A percentile compares a stretch with the other conserved stretches of the same genome.
phyloP scores from a whole-genome alignment of 1,284 basidiomycete genomes.

The Trichosporon sp. region DNA sequence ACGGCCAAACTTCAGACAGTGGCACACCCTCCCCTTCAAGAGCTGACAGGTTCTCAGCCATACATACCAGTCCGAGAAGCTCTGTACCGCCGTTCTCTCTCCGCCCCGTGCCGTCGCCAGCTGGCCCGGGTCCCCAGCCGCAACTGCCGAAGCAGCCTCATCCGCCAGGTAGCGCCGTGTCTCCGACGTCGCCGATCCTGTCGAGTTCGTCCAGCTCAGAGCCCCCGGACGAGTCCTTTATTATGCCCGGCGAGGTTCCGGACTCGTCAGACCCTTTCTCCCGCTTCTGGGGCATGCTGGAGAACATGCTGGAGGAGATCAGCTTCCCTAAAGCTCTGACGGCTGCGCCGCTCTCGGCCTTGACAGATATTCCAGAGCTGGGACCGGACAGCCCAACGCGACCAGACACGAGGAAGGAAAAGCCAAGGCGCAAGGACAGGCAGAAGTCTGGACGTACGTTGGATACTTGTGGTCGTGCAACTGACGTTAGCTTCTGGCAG shows the following conservation, averaged over 20 bases:
- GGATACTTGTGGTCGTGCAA: not conserved
- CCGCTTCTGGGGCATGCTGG: constrained; percentile 48
- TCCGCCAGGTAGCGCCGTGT: not conserved
- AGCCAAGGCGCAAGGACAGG: not conserved
- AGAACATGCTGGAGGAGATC: constrained; percentile 46
- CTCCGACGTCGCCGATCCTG: constrained; percentile 27
- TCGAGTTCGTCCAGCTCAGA: constrained; percentile 37
- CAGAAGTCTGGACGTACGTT: not conserved
- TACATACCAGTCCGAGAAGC: constrained; percentile 16
- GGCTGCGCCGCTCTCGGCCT: not conserved
- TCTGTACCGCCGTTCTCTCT: constrained; percentile 34
- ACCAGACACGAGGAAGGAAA: not conserved
- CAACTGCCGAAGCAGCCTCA: not conserved
- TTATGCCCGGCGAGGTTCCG: constrained; percentile 32
- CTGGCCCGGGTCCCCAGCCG: not conserved
- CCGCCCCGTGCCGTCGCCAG: constrained; percentile 20
- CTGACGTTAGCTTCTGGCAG: not conserved
- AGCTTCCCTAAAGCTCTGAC: constrained; percentile 40
- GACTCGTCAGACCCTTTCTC: constrained; percentile 45
- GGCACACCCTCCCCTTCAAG: too few relatives aligned
- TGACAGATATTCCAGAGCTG: not conserved
- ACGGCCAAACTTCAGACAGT: too few relatives aligned
- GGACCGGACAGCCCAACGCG: not conserved
- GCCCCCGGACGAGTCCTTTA: constrained; percentile 30
- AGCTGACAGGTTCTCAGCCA: constrained; percentile 1